Evolutionary conservation across 1,284 basidiomycete species (phyloP), one percentile per base, ranked within the genome.

Genomic region (Sporisorium graminicola): DNA sequence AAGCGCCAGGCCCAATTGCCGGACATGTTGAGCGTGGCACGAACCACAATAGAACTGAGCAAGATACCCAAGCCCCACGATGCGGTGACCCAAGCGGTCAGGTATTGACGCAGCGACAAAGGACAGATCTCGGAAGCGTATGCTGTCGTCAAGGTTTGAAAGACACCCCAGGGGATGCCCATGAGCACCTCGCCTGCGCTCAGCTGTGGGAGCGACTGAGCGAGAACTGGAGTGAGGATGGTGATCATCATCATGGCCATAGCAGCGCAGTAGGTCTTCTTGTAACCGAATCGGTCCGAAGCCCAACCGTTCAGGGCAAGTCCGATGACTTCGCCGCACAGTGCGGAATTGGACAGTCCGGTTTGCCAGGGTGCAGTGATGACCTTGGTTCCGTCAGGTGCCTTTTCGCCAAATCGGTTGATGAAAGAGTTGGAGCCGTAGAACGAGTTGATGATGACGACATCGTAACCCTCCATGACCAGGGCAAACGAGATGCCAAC

Each of bases 91-190:
- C 86, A 88, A 29, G 87, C 85, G 18, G 88, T 88, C 22, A 88
- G 80, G 77, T 87, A 87, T 14, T 82, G 86, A 22, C 88, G 87
- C 0, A 89, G 82, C 18, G 81, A 80, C 42, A 87, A 86, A 2
- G 88, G 88, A 43, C 86, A 86, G 29, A 89, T 85, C 52, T 89
- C 88, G 33, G 86, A 85, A 7, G 88, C 88, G 63, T 88, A 89
- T 0, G 87, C 80, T 2, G 86, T 87, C 2, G 87, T 87, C 1
- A 88, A 76, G 0, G 88, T 87, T 65, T 87, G 86, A 79, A 85
- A 86, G 33, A 82, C 82, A 79, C 87, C 87, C 87, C 87, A 88
- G 14, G 86, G 85, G 20, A 87, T 72, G 49, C 86, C 87, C 53
- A 84, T 85, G 24, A 86, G 58, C 24, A 87, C 72, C 66, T 88